Evolutionary conservation across 805 yeast species (phyloP).

Genomic region (Saccharomycopsis lassenensis): DNA sequence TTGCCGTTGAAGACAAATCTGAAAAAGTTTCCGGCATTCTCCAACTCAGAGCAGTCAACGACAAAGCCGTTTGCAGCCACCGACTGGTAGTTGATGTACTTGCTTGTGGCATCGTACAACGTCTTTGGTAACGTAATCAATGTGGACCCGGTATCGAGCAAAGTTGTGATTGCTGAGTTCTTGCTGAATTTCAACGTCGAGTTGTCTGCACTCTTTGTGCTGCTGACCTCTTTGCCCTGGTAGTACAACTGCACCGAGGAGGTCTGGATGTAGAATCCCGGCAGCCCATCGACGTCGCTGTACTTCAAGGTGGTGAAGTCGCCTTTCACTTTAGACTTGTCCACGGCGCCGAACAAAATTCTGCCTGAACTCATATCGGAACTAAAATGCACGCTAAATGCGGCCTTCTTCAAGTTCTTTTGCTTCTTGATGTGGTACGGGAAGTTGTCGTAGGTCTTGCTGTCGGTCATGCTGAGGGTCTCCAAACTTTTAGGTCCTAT

Average conservation of each 20-base stretch:
- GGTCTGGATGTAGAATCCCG: slow-evolving; percentile 8
- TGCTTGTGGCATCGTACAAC: not conserved
- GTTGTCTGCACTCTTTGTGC: not conserved
- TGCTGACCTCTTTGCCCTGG: not conserved
- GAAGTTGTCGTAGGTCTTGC: slow-evolving; percentile 44
- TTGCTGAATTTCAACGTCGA: not conserved
- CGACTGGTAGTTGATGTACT: slow-evolving; percentile 5
- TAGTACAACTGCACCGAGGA: slow-evolving; percentile 6
- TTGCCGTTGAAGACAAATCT: slow-evolving; percentile 8
- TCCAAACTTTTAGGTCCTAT: slow-evolving; percentile 64
- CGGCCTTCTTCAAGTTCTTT: slow-evolving; percentile 43
- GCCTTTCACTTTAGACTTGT: slow-evolving; percentile 49
- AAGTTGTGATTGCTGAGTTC: slow-evolving; percentile 2
- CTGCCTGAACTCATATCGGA: slow-evolving; percentile 33
- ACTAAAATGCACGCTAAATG: slow-evolving; percentile 55
- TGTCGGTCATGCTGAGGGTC: slow-evolving; percentile 28
- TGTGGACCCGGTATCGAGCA: slow-evolving; percentile 15
- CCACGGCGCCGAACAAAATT: slow-evolving; percentile 64
- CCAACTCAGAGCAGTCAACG: slow-evolving; percentile 10
- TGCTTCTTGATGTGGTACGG: slow-evolving; percentile 49
- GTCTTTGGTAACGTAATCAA: slow-evolving; percentile 5
- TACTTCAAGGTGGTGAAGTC: slow-evolving; percentile 37
- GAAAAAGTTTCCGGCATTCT: slow-evolving; percentile 10
- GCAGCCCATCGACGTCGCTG: slow-evolving; percentile 5
- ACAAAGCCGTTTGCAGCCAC: slow-evolving; percentile 4